Percentiles rank a stretch among this genome's conserved stretches.
phyloP scores from a whole-genome alignment of 2,329 filamentous ascomycete genomes.

The Penicillium sp. region DNA sequence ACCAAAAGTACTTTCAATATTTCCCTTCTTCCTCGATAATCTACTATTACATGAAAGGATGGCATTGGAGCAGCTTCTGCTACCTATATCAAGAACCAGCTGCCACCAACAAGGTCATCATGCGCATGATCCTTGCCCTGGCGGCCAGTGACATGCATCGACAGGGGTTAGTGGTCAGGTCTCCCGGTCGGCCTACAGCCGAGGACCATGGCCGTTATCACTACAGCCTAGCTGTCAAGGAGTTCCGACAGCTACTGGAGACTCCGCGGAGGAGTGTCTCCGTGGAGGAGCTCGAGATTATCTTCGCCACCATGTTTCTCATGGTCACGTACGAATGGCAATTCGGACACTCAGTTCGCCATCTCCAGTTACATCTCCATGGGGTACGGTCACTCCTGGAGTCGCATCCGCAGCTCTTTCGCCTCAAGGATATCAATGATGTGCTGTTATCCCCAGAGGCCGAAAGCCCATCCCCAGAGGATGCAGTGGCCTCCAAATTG shows the following conservation, averaged over 20 bases:
- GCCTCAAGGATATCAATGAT: constrained; percentile 33
- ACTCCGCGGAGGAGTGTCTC: constrained; percentile 31
- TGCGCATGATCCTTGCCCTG: constrained; percentile 44
- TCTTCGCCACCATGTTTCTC: constrained; percentile 41
- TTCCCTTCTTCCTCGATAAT: constrained; percentile 39
- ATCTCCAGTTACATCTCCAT: constrained; percentile 40
- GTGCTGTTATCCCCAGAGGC: constrained; percentile 28
- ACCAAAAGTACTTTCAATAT: constrained; percentile 38
- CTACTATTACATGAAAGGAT: constrained; percentile 41
- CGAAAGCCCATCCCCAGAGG: constrained; percentile 11
- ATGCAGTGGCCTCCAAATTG: constrained; percentile 19
- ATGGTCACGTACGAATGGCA: constrained; percentile 42
- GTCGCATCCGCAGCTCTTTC: constrained; percentile 37
- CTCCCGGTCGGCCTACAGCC: constrained; percentile 31
- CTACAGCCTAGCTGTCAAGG: constrained; percentile 40
- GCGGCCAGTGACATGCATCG: constrained; percentile 42
- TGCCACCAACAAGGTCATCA: constrained; percentile 38
- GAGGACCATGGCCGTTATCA: constrained; percentile 38
- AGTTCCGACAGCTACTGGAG: constrained; percentile 39
- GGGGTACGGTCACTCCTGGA: constrained; percentile 40
- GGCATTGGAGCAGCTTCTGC: constrained; percentile 41
- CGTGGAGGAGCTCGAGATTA: constrained; percentile 34
- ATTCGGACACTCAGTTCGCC: constrained; percentile 37
- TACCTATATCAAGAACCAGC: constrained; percentile 42
- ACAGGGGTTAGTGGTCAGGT: constrained; percentile 29